Conservation (phyloP, 2,329 filamentous ascomycete species). For the Diplocarpon mali region DNA sequence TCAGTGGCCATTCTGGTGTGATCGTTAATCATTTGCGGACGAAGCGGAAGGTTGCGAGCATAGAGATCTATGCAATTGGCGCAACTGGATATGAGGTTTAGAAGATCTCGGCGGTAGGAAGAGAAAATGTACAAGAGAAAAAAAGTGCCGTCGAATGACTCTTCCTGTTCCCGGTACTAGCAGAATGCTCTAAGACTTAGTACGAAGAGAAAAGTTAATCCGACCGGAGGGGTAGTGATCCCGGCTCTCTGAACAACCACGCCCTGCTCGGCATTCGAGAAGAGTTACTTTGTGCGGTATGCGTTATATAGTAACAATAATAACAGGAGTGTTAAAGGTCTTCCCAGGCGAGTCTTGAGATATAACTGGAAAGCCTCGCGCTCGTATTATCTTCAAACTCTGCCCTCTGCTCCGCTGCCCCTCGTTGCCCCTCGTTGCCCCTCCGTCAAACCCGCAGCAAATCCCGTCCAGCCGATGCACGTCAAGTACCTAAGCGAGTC, state of each 20-base stretch:
- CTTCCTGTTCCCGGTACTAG: background rate
- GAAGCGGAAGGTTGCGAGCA: background rate
- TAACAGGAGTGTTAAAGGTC: no score
- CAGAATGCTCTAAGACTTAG: background rate
- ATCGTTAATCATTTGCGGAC: constrained; percentile 18
- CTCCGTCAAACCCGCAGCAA: no score
- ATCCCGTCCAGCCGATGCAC: no score
- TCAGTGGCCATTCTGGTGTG: constrained; percentile 29
- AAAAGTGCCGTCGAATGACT: background rate
- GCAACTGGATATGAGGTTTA: background rate
- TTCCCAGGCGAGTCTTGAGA: no score
- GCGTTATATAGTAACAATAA: no score
- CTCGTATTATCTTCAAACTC: no score
- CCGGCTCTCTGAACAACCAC: no score
- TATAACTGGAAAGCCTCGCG: no score
- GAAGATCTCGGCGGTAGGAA: background rate
- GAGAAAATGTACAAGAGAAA: background rate
- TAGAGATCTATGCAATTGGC: background rate
- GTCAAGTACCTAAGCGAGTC: no score
- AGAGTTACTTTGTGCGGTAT: no score
- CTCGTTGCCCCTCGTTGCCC: no score
- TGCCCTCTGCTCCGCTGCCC: no score
- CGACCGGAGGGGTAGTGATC: background rate
- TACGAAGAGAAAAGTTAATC: background rate
- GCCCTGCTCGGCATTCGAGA: background rate